A percentile compares a stretch with the other conserved stretches of the same genome.
phyloP scores from a whole-genome alignment of 768 basidiomycete species.

The Suillus clintonianus region DNA sequence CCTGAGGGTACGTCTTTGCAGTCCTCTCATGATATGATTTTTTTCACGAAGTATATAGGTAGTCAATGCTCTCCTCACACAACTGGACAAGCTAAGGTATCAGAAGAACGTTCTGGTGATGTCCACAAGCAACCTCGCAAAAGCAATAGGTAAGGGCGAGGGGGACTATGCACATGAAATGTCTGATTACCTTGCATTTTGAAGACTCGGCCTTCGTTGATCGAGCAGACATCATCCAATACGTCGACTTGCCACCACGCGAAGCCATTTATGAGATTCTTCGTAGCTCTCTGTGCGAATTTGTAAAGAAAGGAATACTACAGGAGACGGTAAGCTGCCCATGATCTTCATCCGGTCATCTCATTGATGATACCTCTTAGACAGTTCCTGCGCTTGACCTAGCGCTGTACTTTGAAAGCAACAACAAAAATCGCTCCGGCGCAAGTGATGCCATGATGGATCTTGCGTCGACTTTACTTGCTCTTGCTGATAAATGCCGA shows the following conservation, averaged over 20 bases:
- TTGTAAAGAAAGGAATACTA: constrained; percentile 75
- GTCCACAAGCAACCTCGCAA: constrained; percentile 93
- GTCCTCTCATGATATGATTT: neutral
- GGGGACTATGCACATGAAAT: neutral
- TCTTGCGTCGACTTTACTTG: constrained; percentile 59
- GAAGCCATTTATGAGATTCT: constrained; percentile 95
- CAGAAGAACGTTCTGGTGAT: constrained; percentile 93
- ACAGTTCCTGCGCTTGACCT: constrained; percentile 62
- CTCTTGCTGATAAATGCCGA: constrained; percentile 75
- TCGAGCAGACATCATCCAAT: constrained; percentile 95
- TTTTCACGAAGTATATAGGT: constrained; percentile 54
- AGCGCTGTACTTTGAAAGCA: constrained; percentile 32
- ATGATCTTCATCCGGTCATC: neutral
- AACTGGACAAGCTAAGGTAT: constrained; percentile 93
- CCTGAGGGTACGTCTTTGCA: constrained; percentile 60
- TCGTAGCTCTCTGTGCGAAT: constrained; percentile 76
- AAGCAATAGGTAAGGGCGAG: constrained; percentile 77
- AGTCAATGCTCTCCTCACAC: constrained; percentile 95
- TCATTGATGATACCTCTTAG: constrained; percentile 34
- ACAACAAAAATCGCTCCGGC: constrained; percentile 6
- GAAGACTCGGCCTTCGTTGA: constrained; percentile 94
- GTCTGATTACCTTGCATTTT: constrained; percentile 5
- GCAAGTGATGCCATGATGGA: constrained; percentile 33
- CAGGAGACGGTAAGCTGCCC: constrained; percentile 52
- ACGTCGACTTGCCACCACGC: constrained; percentile 86